Evolutionary conservation across 192 early-diverging fungal species (phyloP), one percentile per base, ranked within the genome.

Genomic region (Mortierella hygrophila): DNA sequence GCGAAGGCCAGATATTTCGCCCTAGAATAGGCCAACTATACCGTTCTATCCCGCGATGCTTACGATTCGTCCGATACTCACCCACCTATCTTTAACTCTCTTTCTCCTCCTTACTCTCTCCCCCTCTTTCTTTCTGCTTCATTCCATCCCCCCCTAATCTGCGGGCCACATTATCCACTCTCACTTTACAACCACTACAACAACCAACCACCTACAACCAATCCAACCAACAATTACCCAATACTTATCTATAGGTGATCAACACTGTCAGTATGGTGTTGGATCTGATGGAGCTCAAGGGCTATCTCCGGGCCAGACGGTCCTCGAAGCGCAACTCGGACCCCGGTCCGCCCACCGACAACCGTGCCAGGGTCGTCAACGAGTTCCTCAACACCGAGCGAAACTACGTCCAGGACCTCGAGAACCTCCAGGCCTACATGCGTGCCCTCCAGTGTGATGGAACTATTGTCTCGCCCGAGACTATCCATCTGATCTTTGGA

Each of bases 331-430:
- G 88, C 70, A 85, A 82, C 40, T 91, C 92, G 13, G 93, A 91
- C 73, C 90, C 89, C 6, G 85, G 80, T 70, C 88, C 89, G 65
- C 95, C 98, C 47, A 93, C 93, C 46, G 97, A 98, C 89, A 97
- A 96, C 91, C 95, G 97, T 35, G 94, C 97, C 72, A 94, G 94
- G 70, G 91, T 96, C 26, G 91, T 99, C 41, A 92, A 93, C 47
- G 98, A 99, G 88, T 86, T 99, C 72, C 89, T 99, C 40, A 95
- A 97, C 68, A 99, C 98, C 0, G 98, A 99, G 88, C 92, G 97
- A 26, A 94, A 91, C 88, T 99, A 98, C 90, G 94, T 98, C 37
- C 91, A 95, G 55, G 96, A 97, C 88, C 87, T 99, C 71, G 96
- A 98, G 90, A 92, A 90, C 82, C 90, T 99, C 37, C 94, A 94